Conservation (phyloP, 2,329 filamentous ascomycete genomes). For the Teratosphaeria zuluensis region DNA sequence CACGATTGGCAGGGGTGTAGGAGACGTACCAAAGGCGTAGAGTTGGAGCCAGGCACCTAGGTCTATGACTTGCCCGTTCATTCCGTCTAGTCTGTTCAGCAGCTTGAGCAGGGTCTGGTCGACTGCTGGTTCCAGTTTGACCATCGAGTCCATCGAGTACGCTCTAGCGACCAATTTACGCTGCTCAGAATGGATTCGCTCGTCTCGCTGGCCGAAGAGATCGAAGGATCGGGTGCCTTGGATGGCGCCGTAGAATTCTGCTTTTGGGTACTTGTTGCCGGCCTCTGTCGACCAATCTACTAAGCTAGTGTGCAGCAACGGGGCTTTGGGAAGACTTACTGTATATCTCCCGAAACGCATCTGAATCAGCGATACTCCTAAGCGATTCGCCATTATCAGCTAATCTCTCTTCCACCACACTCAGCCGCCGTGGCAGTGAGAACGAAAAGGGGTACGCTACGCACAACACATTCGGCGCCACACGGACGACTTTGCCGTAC, state of each 20-base stretch:
- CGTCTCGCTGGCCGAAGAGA: slow-evolving; percentile 29
- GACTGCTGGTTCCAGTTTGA: slow-evolving; percentile 29
- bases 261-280: background rate
- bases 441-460: background rate
- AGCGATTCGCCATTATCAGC: background rate
- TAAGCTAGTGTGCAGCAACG: too few relatives aligned
- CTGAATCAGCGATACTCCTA: background rate
- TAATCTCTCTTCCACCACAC: background rate
- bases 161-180: slow-evolving; percentile 24
- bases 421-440: background rate
- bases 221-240: slow-evolving; percentile 15
- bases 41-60: slow-evolving; percentile 65
- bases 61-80: slow-evolving; percentile 40
- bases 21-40: slow-evolving; percentile 49
- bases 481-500: background rate
- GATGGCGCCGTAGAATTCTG: background rate
- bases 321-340: too few relatives aligned
- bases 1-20: background rate
- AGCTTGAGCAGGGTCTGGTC: slow-evolving; percentile 27
- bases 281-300: too few relatives aligned
- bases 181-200: slow-evolving; percentile 26
- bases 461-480: background rate
- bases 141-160: slow-evolving; percentile 28
- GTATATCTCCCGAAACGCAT: background rate
- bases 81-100: slow-evolving; percentile 23